A percentile compares a stretch with the other conserved stretches of the same genome.
phyloP scores from a whole-genome alignment of 371 early-diverging fungal species.

The Rhizopus sp. region DNA sequence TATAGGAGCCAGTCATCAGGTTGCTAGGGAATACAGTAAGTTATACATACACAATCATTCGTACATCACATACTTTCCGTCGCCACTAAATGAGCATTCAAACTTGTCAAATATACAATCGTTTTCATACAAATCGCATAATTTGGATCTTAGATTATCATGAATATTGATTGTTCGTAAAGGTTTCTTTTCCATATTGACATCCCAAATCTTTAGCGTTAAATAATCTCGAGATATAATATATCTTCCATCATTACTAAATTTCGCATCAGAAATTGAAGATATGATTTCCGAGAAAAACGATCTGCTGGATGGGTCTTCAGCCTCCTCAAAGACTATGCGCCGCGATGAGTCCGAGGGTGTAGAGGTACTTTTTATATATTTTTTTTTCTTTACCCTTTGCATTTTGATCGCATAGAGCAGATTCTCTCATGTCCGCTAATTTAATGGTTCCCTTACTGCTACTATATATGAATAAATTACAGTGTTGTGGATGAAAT shows the following conservation, averaged over 20 bases:
- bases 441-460: constrained; percentile 90
- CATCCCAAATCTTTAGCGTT: constrained; percentile 97
- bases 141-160: constrained; percentile 89
- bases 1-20: constrained; percentile 94
- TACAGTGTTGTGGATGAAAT: constrained; percentile 88
- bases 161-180: constrained; percentile 94
- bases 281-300: constrained; percentile 99
- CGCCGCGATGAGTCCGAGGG: neutral
- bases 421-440: constrained; percentile 88
- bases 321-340: constrained; percentile 91
- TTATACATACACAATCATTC: neutral
- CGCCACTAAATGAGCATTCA: constrained; percentile 95
- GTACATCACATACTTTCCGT: constrained; percentile 60
- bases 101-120: constrained; percentile 99
- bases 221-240: constrained; percentile 96
- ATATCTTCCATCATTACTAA: constrained; percentile 94
- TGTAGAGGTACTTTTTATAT: neutral
- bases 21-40: constrained; percentile 37
- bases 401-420: constrained; percentile 84
- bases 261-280: constrained; percentile 96
- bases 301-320: constrained; percentile 90
- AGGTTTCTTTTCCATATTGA: constrained; percentile 94
- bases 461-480: constrained; percentile 89
- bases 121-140: constrained; percentile 98
- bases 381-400: constrained; percentile 52